phyloP scores from a whole-genome alignment of 2,329 filamentous ascomycete genomes.

The Pseudocercospora pini-densiflorae region DNA sequence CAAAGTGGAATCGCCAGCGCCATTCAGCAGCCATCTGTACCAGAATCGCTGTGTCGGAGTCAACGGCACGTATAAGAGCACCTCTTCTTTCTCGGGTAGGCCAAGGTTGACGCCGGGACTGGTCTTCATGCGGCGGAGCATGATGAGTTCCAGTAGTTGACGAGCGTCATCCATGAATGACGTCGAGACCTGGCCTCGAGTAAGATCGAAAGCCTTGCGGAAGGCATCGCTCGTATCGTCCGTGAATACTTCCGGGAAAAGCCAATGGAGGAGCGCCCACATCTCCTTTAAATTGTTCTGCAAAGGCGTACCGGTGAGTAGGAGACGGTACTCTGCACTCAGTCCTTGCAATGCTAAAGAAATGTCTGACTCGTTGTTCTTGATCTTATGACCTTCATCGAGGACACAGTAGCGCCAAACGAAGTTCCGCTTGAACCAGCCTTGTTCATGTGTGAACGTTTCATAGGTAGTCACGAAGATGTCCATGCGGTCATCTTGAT shows the following conservation, averaged over 20 bases:
- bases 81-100: conserved; percentile 61
- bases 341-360: conserved; percentile 50
- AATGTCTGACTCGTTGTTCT: conserved; percentile 53
- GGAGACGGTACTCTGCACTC: conserved; percentile 54
- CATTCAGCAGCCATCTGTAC: conserved; percentile 62
- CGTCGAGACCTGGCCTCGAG: conserved; percentile 58
- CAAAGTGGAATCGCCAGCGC: conserved; percentile 55
- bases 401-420: conserved; percentile 59
- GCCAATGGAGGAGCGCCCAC: conserved; percentile 62
- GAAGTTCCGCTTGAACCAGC: conserved; percentile 57
- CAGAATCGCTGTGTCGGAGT: conserved; percentile 63
- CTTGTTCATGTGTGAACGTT: conserved; percentile 50
- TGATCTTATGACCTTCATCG: conserved; percentile 60
- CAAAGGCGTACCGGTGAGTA: conserved; percentile 60
- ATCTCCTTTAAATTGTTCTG: conserved; percentile 64
- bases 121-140: conserved; percentile 63
- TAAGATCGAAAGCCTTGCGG: conserved; percentile 61
- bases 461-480: conserved; percentile 59
- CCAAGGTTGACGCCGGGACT: conserved; percentile 59
- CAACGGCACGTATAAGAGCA: conserved; percentile 61
- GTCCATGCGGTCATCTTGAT: conserved; percentile 48
- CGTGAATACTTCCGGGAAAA: conserved; percentile 63
- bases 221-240: conserved; percentile 57
- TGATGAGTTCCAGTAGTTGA: conserved; percentile 59
- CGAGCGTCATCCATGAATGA: conserved; percentile 59